These are phyloP conservation scores for Leccinum imitatum DNA, from an alignment of 768 basidiomycete species.

Conservation along the genomic window DNA sequence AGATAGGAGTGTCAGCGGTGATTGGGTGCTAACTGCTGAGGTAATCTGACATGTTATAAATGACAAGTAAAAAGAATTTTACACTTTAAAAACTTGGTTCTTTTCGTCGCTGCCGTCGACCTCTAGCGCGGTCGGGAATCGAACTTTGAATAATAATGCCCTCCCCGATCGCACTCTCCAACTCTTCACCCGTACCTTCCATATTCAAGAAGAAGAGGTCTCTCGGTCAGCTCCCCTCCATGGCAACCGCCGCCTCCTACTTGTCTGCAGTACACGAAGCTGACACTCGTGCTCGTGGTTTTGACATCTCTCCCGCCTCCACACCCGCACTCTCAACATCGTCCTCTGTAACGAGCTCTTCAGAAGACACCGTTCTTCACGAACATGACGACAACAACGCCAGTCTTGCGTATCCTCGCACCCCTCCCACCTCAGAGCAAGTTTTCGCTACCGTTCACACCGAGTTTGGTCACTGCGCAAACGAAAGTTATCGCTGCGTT, in stretches of 20 bases:
- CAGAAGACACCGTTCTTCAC: constrained; percentile 60
- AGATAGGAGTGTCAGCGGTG: too few species aligned
- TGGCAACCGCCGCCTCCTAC: constrained; percentile 57
- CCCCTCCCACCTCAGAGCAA: constrained; percentile 80
- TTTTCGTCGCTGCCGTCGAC: constrained; percentile 1
- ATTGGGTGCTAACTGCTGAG: too few species aligned
- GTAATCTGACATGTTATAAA: too few species aligned
- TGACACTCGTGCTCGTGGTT: constrained; percentile 64
- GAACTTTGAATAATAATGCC: constrained; percentile 32
- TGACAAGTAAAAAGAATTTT: too few species aligned
- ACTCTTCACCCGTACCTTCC: constrained; percentile 48
- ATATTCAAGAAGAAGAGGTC: constrained; percentile 63
- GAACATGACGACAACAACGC: constrained; percentile 51
- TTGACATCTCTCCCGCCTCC: constrained; percentile 49
- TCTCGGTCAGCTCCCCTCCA: constrained; percentile 33
- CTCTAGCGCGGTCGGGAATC: constrained; percentile 3
- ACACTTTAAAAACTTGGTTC: too few species aligned
- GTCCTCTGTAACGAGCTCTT: constrained; percentile 66
- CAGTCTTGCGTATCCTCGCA: constrained; percentile 57
- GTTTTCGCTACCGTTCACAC: constrained; percentile 77
- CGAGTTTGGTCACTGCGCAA: constrained; percentile 90
- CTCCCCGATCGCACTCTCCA: constrained; percentile 61
- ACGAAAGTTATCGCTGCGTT: constrained; percentile 68
- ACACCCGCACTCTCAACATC: constrained; percentile 76
- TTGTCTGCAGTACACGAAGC: constrained; percentile 60